Conservation (phyloP, 371 early-diverging fungal genomes). For the Syncephalastrum monosporum region DNA sequence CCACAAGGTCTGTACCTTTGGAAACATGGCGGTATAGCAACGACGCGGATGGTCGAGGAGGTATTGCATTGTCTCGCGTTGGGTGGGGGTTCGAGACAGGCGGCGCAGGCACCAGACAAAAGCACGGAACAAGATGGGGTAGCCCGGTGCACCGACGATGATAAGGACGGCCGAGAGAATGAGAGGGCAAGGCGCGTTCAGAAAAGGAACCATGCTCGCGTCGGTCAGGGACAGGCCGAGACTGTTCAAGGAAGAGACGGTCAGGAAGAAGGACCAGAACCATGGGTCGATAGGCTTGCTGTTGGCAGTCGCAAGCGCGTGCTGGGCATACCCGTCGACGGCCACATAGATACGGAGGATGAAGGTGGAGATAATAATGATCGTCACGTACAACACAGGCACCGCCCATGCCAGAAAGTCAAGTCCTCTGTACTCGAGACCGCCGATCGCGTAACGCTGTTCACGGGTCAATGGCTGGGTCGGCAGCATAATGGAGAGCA, state of each 20-base stretch:
- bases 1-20: conserved; percentile 19
- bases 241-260: conserved; percentile 17
- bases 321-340: conserved; percentile 24
- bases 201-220: conserved; percentile 18
- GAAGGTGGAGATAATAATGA: conserved; percentile 26
- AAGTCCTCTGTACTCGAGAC: conserved; percentile 39
- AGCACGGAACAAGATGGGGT: conserved; percentile 14
- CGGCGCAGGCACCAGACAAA: conserved; percentile 15
- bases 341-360: conserved; percentile 39
- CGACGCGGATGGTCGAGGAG: conserved; percentile 23
- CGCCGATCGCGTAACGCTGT: conserved; percentile 38
- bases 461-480: conserved; percentile 29
- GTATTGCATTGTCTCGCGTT: conserved; percentile 15
- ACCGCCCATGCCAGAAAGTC: conserved; percentile 31
- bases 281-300: conserved; percentile 15
- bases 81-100: background rate
- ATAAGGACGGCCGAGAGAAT: conserved; percentile 11
- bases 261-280: conserved; percentile 18
- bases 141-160: conserved; percentile 16
- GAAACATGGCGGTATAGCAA: conserved; percentile 19
- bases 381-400: conserved; percentile 29
- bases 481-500: conserved; percentile 27
- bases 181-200: conserved; percentile 14
- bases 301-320: conserved; percentile 17
- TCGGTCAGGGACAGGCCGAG: conserved; percentile 11